Base-by-base conservation (phyloP, 176 grass and related monocot species). In the Avena sativa region DNA sequence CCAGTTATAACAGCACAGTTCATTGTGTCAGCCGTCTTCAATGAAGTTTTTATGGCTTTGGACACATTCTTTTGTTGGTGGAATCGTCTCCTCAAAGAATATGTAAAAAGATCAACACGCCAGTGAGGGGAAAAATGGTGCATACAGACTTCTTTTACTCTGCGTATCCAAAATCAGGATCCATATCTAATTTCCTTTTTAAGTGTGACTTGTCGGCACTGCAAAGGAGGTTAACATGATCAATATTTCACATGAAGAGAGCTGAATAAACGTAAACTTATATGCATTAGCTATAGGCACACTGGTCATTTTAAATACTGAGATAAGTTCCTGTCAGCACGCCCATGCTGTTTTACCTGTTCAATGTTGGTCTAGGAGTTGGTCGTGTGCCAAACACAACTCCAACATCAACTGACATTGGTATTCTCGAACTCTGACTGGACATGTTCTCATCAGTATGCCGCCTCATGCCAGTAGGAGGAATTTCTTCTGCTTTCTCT, bases 401-500 rank as follows among this genome's bases (percentile, higher is more conserved):
- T 76, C 89, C 94, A 88, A 97, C 89, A 86, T 99, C 97, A 75
- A 99, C 76, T 47, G 97, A 99, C 97, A 99, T 99, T 51, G 94
- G 97, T 46, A 95, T 88, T 90, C 88, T 93, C 78, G 87, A 75
- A 82, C 90, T 91, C 68, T 93, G 93, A 83, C 91, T 81, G 43
- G 91, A 79, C 52, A 81, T 88, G 81, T 67, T 67, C 13, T 74
- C 91, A 71, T 77, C 93, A 38, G 59, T 61, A 68, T 57, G 55
- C 55, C 90, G 86, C 84, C 91, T 93, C 25, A 53, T 53, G 59
- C 46, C 59, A 82, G 90, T 64, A 53, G 83, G 91, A 84, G 74
- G 88, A 90, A 90, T 74, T 5, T 97, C 95, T 40, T 91, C 87
- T 30, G 14, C 79, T 74, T 86, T 95, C 49, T 90, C 91, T 34